Percentiles rank a stretch among this genome's conserved stretches.
phyloP scores from a whole-genome alignment of 441 rosid species.

The Erysimum pusillum region DNA sequence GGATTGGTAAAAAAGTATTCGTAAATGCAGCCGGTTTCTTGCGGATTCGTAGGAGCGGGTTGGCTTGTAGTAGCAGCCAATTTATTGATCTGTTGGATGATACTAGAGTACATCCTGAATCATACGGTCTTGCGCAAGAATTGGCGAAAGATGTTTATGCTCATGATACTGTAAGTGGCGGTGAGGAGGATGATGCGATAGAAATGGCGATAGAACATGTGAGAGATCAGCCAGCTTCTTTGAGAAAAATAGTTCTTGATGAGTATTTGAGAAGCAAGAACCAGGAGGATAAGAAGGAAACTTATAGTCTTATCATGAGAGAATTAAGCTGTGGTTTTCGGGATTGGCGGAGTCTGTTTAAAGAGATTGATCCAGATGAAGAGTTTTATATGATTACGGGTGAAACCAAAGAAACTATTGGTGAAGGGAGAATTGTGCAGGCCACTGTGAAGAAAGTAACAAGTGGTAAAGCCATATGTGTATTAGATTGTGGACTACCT shows the following conservation, averaged over 20 bases:
- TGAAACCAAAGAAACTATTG: slow-evolving; percentile 1
- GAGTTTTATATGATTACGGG: not conserved
- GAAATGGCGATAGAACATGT: slow-evolving; percentile 92
- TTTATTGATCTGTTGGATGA: slow-evolving; percentile 74
- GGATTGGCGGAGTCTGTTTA: slow-evolving; percentile 3
- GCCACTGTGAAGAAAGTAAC: not conserved
- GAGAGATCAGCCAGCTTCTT: slow-evolving; percentile 66
- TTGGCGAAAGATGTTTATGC: slow-evolving; percentile 79
- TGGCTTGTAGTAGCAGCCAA: slow-evolving; percentile 75
- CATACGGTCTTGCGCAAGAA: slow-evolving; percentile 79
- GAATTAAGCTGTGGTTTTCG: slow-evolving; percentile 83
- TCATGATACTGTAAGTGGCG: no score
- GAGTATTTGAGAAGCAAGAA: slow-evolving; percentile 58
- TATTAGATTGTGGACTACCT: slow-evolving; percentile 76
- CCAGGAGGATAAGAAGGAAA: slow-evolving; percentile 63
- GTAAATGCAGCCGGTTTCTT: slow-evolving; percentile 93
- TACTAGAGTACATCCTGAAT: slow-evolving; percentile 94
- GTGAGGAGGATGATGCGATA: slow-evolving; percentile 77
- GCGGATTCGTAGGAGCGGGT: slow-evolving; percentile 93
- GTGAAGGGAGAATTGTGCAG: slow-evolving; percentile 4
- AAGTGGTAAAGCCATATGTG: slow-evolving; percentile 63
- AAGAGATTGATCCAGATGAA: not conserved
- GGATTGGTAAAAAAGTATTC: slow-evolving; percentile 91
- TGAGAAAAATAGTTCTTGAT: slow-evolving; percentile 64
- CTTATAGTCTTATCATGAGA: slow-evolving; percentile 65